Conservation (phyloP, 495 filamentous ascomycete genomes). For the Penicillium canariense region DNA sequence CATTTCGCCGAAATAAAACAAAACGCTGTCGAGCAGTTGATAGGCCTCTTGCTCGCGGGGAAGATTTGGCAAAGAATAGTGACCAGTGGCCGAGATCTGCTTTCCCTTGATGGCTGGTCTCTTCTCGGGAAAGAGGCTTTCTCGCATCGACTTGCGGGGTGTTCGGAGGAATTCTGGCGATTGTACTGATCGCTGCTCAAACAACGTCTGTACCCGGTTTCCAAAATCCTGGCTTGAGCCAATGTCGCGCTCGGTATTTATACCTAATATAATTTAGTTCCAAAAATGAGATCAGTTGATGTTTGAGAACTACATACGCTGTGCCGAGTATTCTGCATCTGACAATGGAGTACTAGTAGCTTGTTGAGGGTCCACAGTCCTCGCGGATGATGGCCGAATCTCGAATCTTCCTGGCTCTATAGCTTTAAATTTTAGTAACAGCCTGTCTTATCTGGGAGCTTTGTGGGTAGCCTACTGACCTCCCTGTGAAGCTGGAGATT, state of each 20-base stretch:
- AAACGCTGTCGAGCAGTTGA: constrained; percentile 4
- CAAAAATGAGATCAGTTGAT: not conserved
- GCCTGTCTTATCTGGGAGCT: too few species aligned
- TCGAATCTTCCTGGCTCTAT: not conserved
- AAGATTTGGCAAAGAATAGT: not conserved
- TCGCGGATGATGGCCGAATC: not conserved
- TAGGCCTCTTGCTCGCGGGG: not conserved
- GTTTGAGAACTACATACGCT: not conserved
- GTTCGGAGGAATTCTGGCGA: not conserved
- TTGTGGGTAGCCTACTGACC: not conserved
- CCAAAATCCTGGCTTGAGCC: constrained; percentile 10
- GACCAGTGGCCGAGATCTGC: not conserved
- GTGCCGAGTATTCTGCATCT: not conserved
- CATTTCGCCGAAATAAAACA: constrained; percentile 5
- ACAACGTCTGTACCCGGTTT: constrained; percentile 3
- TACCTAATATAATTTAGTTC: not conserved
- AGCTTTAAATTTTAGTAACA: not conserved
- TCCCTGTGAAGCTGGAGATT: not conserved
- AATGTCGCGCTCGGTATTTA: constrained; percentile 8
- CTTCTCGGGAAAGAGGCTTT: not conserved
- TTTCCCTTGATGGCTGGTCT: not conserved
- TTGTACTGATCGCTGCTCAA: constrained; percentile 1
- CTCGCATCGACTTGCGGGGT: not conserved
- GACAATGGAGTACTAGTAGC: not conserved
- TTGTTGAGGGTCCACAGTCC: not conserved